Evolutionary conservation across 2,329 filamentous ascomycete species (phyloP).

Genomic region (Cladophialophora immunda): DNA sequence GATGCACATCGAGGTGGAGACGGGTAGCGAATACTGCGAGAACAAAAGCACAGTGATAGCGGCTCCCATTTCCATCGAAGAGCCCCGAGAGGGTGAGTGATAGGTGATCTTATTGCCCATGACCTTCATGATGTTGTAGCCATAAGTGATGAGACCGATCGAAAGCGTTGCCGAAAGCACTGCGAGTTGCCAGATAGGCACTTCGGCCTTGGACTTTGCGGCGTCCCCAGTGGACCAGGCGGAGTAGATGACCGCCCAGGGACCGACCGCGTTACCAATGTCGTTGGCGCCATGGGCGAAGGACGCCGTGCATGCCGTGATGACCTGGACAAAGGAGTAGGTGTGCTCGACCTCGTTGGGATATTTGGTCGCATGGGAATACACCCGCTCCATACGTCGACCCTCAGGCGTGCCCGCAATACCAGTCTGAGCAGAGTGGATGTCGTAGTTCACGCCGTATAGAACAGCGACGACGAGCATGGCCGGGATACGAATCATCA

Average conservation of each 20-base stretch:
- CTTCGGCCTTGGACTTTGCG: constrained; percentile 68
- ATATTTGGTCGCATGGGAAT: constrained; percentile 70
- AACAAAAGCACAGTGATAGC: constrained; percentile 79
- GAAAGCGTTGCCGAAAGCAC: constrained; percentile 72
- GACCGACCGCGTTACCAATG: constrained; percentile 74
- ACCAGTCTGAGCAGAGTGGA: constrained; percentile 77
- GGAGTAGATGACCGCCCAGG: constrained; percentile 75
- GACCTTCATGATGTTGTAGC: constrained; percentile 87
- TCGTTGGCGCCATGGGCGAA: constrained; percentile 77
- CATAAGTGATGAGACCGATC: constrained; percentile 75
- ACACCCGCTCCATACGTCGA: constrained; percentile 73
- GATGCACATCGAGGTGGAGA: constrained; percentile 82
- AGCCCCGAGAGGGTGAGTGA: constrained; percentile 67
- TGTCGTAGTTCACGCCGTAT: constrained; percentile 83
- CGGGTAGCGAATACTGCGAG: constrained; percentile 77
- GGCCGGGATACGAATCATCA: constrained; percentile 74
- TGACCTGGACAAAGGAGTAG: constrained; percentile 63
- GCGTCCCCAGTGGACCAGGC: constrained; percentile 72
- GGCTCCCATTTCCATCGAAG: constrained; percentile 81
- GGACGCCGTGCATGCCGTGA: constrained; percentile 61
- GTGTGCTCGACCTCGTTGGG: constrained; percentile 74
- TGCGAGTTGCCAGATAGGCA: constrained; percentile 79
- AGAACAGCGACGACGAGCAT: constrained; percentile 69
- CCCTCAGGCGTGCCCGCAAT: constrained; percentile 77
- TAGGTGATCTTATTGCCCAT: constrained; percentile 85